Percentiles rank a stretch among this genome's conserved stretches.
Conservation (phyloP, 2,329 filamentous ascomycete species). For the Calonectria crousiana region DNA sequence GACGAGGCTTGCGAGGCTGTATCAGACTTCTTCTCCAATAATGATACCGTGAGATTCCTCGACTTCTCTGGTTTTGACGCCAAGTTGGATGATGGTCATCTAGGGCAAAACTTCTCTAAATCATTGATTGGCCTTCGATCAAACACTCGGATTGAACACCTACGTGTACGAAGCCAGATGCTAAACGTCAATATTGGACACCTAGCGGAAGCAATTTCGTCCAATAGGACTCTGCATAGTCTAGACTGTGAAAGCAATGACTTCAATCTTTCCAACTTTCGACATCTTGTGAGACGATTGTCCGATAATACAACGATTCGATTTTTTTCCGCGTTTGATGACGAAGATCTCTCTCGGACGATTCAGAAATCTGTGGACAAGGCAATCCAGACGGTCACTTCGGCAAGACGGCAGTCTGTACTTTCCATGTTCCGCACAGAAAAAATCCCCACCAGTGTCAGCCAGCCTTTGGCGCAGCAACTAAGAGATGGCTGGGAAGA, state of each 20-base stretch:
- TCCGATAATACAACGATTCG: constrained; percentile 57
- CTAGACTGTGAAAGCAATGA: constrained; percentile 68
- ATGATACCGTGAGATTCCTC: constrained; percentile 63
- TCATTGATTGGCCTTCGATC: constrained; percentile 60
- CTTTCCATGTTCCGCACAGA: constrained; percentile 51
- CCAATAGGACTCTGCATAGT: constrained; percentile 62
- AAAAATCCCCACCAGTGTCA: constrained; percentile 43
- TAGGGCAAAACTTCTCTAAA: constrained; percentile 65
- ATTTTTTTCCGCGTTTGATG: constrained; percentile 58
- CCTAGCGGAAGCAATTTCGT: constrained; percentile 61
- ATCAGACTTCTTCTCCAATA: constrained; percentile 64
- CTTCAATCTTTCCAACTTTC: constrained; percentile 65
- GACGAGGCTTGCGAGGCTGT: constrained; percentile 61
- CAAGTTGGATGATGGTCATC: constrained; percentile 68
- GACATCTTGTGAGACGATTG: constrained; percentile 60
- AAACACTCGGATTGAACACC: constrained; percentile 61
- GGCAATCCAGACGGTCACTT: constrained; percentile 42
- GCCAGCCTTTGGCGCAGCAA: constrained; percentile 51
- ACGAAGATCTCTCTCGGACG: constrained; percentile 49
- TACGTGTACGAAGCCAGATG: constrained; percentile 68
- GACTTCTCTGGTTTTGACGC: constrained; percentile 69
- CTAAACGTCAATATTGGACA: constrained; percentile 66
- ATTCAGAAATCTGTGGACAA: constrained; percentile 51
- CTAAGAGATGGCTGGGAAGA: constrained; percentile 56
- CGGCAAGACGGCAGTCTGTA: constrained; percentile 49